A percentile compares a stretch with the other conserved stretches of the same genome.
These are phyloP conservation scores for Sphaerosporella brunnea DNA, from an alignment of 495 filamentous ascomycete genomes.

Conservation along the genomic window DNA sequence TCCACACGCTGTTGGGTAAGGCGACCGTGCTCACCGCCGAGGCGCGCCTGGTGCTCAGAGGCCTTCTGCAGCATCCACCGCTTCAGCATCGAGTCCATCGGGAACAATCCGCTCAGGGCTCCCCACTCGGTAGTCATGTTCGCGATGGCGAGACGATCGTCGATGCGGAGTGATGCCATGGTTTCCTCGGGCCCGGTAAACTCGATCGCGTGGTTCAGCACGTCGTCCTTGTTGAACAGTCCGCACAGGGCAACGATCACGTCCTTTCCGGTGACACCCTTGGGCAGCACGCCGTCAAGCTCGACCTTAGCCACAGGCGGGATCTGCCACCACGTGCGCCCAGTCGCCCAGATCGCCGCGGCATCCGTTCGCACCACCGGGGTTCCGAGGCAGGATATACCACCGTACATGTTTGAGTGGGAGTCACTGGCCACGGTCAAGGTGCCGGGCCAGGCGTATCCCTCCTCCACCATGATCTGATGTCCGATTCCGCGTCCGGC, in stretches of 20 bases:
- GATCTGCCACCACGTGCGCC: slow-evolving; percentile 74
- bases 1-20: slow-evolving; percentile 58
- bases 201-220: slow-evolving; percentile 84
- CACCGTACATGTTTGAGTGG: slow-evolving; percentile 87
- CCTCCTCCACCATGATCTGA: slow-evolving; percentile 79
- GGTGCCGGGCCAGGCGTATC: slow-evolving; percentile 60
- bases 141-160: slow-evolving; percentile 64
- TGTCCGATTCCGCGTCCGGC: slow-evolving; percentile 74
- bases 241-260: slow-evolving; percentile 82
- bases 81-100: slow-evolving; percentile 55
- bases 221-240: slow-evolving; percentile 74
- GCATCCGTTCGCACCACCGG: slow-evolving; percentile 78
- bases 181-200: slow-evolving; percentile 70
- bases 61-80: slow-evolving; percentile 68
- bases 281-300: slow-evolving; percentile 54
- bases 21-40: slow-evolving; percentile 28
- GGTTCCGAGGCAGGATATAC: slow-evolving; percentile 57
- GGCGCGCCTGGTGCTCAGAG: slow-evolving; percentile 34
- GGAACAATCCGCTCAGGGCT: slow-evolving; percentile 64
- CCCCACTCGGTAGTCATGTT: slow-evolving; percentile 98
- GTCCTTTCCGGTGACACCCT: slow-evolving; percentile 85
- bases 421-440: slow-evolving; percentile 66
- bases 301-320: slow-evolving; percentile 70
- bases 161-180: slow-evolving; percentile 53
- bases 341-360: slow-evolving; percentile 72